These are phyloP conservation scores for Hansfordia pulvinata DNA, from an alignment of 2,329 filamentous ascomycete genomes.

Conservation along the genomic window DNA sequence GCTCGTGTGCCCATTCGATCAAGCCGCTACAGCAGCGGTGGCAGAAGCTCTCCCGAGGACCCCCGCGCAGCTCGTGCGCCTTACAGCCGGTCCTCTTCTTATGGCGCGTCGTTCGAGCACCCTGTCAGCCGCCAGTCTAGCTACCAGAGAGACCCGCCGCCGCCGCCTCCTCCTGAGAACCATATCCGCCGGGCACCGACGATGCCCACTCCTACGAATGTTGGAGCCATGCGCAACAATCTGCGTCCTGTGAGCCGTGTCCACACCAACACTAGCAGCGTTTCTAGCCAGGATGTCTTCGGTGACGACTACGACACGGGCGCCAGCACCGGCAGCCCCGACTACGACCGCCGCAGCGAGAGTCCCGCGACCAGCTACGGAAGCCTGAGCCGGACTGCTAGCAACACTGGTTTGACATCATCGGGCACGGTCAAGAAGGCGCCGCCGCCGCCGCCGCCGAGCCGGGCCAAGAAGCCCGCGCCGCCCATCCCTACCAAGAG, in stretches of 20 bases:
- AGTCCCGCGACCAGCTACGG: slow-evolving; percentile 44
- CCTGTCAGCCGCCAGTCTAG: slow-evolving; percentile 7
- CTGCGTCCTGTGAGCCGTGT: slow-evolving; percentile 31
- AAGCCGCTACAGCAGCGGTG: slow-evolving; percentile 13
- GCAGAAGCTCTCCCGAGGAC: slow-evolving; percentile 12
- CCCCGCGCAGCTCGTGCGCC: too few relatives aligned
- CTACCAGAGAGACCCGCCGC: slow-evolving; percentile 16
- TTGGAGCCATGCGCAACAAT: slow-evolving; percentile 24
- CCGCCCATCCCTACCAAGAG: slow-evolving; percentile 32
- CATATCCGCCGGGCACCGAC: slow-evolving; percentile 10
- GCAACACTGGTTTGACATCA: slow-evolving; percentile 16
- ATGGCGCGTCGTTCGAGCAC: slow-evolving; percentile 8
- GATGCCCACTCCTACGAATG: slow-evolving; percentile 13
- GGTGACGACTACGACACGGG: slow-evolving; percentile 34
- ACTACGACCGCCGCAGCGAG: slow-evolving; percentile 35
- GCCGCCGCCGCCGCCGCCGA: slow-evolving; percentile 31
- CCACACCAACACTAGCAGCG: slow-evolving; percentile 20
- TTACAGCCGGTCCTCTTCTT: slow-evolving; percentile 13
- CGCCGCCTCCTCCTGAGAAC: slow-evolving; percentile 9
- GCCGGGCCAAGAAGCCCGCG: slow-evolving; percentile 38
- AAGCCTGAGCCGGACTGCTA: slow-evolving; percentile 34
- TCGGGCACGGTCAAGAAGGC: slow-evolving; percentile 20
- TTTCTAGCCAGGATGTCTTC: slow-evolving; percentile 30
- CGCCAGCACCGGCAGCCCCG: slow-evolving; percentile 36
- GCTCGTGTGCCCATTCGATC: slow-evolving; percentile 31